Conservation (phyloP, 2,329 filamentous ascomycete species). For the Fusarium sarcochroum region DNA sequence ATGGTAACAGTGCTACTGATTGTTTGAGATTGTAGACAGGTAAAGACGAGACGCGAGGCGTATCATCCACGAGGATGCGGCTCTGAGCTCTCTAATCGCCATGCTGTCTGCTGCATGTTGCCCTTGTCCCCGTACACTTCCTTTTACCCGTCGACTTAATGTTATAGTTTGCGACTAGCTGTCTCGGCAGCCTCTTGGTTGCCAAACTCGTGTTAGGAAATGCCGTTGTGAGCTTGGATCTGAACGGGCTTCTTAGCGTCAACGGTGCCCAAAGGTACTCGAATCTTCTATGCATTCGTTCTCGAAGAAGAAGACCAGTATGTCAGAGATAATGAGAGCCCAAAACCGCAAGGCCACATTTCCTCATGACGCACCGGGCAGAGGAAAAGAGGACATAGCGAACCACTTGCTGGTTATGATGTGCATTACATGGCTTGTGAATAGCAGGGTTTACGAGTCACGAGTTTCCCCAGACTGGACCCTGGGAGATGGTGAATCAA, state of each 20-base stretch:
- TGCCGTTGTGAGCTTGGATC: slow-evolving; percentile 18
- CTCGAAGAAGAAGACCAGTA: slow-evolving; percentile 30
- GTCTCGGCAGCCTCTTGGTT: slow-evolving; percentile 75
- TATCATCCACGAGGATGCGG: no score
- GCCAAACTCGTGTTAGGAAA: slow-evolving; percentile 63
- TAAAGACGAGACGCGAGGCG: no score
- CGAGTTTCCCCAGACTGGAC: slow-evolving; percentile 35
- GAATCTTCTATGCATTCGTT: no score
- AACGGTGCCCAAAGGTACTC: slow-evolving; percentile 2
- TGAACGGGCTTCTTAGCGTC: slow-evolving; percentile 29
- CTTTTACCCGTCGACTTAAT: not conserved
- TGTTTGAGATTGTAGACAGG: no score
- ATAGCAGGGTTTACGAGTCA: slow-evolving; percentile 19
- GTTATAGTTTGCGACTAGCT: slow-evolving; percentile 77
- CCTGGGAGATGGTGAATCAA: slow-evolving; percentile 35
- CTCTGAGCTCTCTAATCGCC: slow-evolving; percentile 74
- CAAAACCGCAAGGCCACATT: not conserved
- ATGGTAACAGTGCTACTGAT: no score
- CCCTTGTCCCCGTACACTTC: not conserved
- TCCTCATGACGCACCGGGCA: not conserved
- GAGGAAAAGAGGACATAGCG: slow-evolving; percentile 4
- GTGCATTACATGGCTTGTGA: slow-evolving; percentile 25
- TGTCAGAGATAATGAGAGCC: slow-evolving; percentile 23
- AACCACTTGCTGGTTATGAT: slow-evolving; percentile 18
- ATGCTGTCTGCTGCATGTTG: slow-evolving; percentile 83